Evolutionary conservation across 1,284 basidiomycete species (phyloP).

Genomic region (Sanghuangporus sanghuang): DNA sequence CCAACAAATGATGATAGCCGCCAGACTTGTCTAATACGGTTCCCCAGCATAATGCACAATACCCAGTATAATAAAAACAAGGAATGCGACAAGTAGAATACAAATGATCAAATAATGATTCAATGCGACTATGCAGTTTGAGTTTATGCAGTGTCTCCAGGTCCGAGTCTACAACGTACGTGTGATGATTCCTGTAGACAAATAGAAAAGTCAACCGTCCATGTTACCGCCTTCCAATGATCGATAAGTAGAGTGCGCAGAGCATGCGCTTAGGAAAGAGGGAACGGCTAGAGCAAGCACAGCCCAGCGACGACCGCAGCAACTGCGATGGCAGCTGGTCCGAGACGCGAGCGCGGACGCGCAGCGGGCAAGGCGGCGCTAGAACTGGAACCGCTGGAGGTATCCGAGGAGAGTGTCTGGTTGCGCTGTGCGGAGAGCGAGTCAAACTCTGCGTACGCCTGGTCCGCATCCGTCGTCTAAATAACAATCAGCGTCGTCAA

Average conservation of each 20-base stretch:
- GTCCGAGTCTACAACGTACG: too few species aligned
- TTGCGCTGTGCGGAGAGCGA: conserved; percentile 12
- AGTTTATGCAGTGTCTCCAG: too few species aligned
- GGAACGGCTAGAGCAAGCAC: background rate
- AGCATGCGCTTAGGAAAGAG: too few species aligned
- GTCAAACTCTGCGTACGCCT: conserved; percentile 13
- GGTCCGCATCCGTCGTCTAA: conserved; percentile 7
- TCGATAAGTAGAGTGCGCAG: too few species aligned
- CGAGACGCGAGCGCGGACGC: background rate
- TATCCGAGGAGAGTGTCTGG: background rate
- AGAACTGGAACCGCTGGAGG: background rate
- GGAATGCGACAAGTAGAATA: too few species aligned
- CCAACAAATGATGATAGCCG: conserved; percentile 61
- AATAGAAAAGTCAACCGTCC: too few species aligned
- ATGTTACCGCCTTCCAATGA: too few species aligned
- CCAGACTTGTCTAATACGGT: conserved; percentile 34
- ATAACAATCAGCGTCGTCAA: background rate
- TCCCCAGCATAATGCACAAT: too few species aligned
- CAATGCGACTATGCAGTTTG: too few species aligned
- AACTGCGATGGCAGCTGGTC: background rate
- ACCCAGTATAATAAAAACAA: too few species aligned
- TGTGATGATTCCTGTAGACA: too few species aligned
- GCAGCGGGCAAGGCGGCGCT: background rate
- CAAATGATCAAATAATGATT: too few species aligned
- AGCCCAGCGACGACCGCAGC: background rate